A percentile compares a stretch with the other conserved stretches of the same genome.
These are phyloP conservation scores for Stropharia rugosoannulata DNA, from an alignment of 768 basidiomycete genomes.

Conservation along the genomic window DNA sequence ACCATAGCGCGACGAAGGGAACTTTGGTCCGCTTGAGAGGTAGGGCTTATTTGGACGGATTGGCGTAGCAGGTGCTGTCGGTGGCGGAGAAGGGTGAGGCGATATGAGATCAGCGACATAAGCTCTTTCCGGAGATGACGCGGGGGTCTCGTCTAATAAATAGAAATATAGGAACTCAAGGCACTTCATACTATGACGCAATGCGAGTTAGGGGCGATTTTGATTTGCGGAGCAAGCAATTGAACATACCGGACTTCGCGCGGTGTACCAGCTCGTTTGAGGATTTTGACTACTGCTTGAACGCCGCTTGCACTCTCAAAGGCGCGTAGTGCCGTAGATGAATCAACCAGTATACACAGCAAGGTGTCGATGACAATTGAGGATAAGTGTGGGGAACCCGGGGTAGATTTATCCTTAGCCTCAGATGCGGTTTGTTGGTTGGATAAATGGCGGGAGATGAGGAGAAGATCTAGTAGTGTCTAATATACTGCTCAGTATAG, in stretches of 20 bases:
- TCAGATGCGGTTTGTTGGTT: constrained; percentile 26
- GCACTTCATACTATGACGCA: constrained; percentile 80
- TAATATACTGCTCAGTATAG: constrained; percentile 23
- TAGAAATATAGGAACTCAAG: constrained; percentile 96
- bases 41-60: constrained; percentile 39
- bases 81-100: constrained; percentile 23
- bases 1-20: constrained; percentile 37
- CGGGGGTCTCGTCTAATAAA: constrained; percentile 73
- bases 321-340: constrained; percentile 64
- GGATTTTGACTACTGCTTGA: constrained; percentile 79
- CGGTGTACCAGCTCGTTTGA: constrained; percentile 85
- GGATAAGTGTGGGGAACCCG: constrained; percentile 48
- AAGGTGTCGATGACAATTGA: constrained; percentile 81
- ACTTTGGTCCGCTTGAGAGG: constrained; percentile 32
- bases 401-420: constrained; percentile 15
- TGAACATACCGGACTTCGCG: constrained; percentile 76
- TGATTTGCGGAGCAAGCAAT: no score
- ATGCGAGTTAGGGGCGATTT: not conserved
- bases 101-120: not conserved
- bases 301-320: constrained; percentile 82
- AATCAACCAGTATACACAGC: constrained; percentile 87
- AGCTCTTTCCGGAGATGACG: constrained; percentile 1
- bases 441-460: constrained; percentile 65
- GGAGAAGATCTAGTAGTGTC: constrained; percentile 72
- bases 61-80: constrained; percentile 40